Evolutionary conservation across 1,284 basidiomycete species (phyloP), one percentile per base, ranked within the genome.

Genomic region (Mycosarcoma maydis): DNA sequence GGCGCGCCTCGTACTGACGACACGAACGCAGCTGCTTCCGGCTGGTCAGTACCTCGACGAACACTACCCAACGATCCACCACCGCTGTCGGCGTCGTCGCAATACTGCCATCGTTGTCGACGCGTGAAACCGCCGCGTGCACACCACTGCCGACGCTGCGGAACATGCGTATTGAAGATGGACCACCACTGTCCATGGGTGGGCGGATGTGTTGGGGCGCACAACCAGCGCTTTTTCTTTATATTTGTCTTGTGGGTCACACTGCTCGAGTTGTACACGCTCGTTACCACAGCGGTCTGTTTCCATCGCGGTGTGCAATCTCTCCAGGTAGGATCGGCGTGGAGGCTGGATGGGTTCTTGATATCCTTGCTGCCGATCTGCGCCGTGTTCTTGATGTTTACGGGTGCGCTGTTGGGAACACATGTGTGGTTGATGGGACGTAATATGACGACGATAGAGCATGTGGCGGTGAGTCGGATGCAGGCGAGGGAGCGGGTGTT

Each of bases 401-500:
- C 89, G 0, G 54, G 70, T 7, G 77, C 85, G 2, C 84, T 95
- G 57, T 71, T 87, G 10, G 43, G 82, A 2, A 85, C 88, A 4
- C 92, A 95, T 75, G 76, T 86, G 14, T 83, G 85, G 22, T 77
- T 92, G n/a, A 86, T 90, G 45, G 66, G 86, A 39, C 69, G 83
- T 40, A 91, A 90, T 59, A 85, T 88, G 78, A 90, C 90, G 23
- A 94, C 92, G 1, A 88, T 94, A 49, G 92, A 95, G 83, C 87
- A 87, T 39, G 84, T 92, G 53, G 78, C 82, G 5, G 83, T 87
- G 20, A 85, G 84, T 24, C 77, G 83, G 14, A 86, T 90, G 83
- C 85, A 85, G 68, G 87, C 89, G 34, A 85, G 87, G 27, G 92
- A 93, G 78, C 77, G 84, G 4, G 82, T 77, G 4, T 78, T 83